Percentiles rank a stretch among this genome's conserved stretches.
phyloP scores from a whole-genome alignment of 441 rosid genomes.

The Populus hybrid region DNA sequence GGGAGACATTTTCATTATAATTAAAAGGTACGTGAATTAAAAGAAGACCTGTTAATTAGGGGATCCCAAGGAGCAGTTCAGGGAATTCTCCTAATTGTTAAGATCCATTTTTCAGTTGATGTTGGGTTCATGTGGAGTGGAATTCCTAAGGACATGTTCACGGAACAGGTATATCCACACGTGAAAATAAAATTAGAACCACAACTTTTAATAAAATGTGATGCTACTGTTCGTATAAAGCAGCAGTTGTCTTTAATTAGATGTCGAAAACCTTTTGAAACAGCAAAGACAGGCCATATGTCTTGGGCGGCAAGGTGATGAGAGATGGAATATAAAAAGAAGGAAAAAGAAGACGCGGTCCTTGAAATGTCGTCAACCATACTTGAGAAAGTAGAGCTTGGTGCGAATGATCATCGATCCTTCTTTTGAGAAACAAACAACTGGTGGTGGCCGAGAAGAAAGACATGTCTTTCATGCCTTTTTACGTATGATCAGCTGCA shows the following conservation, averaged over 20 bases:
- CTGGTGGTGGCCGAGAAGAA: background rate
- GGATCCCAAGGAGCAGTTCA: background rate
- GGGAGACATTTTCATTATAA: no score
- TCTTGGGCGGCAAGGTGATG: background rate
- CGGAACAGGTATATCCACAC: background rate
- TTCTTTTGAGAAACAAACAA: background rate
- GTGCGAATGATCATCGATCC: no score
- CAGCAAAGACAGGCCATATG: background rate
- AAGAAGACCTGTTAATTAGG: no score
- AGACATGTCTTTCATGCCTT: background rate
- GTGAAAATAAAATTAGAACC: background rate
- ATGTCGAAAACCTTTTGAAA: background rate
- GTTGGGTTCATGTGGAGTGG: background rate
- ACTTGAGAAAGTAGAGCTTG: background rate
- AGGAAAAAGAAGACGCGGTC: background rate
- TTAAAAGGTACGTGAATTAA: no score
- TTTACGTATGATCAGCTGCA: background rate
- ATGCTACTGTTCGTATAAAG: background rate
- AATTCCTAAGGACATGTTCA: background rate
- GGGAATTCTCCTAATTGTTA: background rate
- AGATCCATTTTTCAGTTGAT: background rate
- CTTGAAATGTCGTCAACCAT: constrained; percentile 17
- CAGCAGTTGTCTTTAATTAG: background rate
- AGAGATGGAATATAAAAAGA: background rate
- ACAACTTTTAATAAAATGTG: background rate